A percentile compares a stretch with the other conserved stretches of the same genome.
Evolutionary conservation across 2,329 filamentous ascomycete genomes (phyloP).

Genomic region (Apiospora rasikravindrae): DNA sequence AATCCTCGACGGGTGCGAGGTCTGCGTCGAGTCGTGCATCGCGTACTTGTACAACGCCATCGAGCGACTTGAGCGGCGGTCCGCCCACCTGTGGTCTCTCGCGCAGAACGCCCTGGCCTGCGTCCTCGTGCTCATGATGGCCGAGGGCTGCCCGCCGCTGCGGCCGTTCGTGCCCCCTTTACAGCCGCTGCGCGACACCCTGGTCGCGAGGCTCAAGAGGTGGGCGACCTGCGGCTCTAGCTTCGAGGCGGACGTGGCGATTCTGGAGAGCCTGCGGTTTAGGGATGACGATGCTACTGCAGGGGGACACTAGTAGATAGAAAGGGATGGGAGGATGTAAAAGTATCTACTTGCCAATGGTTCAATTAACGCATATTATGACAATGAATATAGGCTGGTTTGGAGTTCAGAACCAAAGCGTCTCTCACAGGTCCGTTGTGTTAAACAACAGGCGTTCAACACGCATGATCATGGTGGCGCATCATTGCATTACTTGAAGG

Average conservation of each 20-base stretch:
- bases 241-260: constrained; percentile 22
- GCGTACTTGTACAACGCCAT: constrained; percentile 42
- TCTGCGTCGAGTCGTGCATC: constrained; percentile 42
- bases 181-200: neutral
- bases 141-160: constrained; percentile 25
- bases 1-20: constrained; percentile 41
- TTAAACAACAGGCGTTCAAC: neutral
- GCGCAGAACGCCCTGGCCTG: constrained; percentile 43
- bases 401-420: no score
- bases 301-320: neutral
- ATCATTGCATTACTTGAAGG: neutral
- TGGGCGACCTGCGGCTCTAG: constrained; percentile 22
- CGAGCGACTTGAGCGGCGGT: constrained; percentile 43
- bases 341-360: neutral
- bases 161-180: constrained; percentile 18
- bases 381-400: no score
- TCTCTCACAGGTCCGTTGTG: neutral
- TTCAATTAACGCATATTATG: no score
- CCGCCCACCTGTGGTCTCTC: constrained; percentile 45
- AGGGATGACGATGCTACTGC: neutral
- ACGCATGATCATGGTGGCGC: neutral
- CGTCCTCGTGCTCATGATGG: constrained; percentile 40
- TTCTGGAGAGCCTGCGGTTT: constrained; percentile 21
- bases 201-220: constrained; percentile 9
- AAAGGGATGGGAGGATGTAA: no score